phyloP scores from a whole-genome alignment of 257 asterid genomes.

The Capsicum baccatum region DNA sequence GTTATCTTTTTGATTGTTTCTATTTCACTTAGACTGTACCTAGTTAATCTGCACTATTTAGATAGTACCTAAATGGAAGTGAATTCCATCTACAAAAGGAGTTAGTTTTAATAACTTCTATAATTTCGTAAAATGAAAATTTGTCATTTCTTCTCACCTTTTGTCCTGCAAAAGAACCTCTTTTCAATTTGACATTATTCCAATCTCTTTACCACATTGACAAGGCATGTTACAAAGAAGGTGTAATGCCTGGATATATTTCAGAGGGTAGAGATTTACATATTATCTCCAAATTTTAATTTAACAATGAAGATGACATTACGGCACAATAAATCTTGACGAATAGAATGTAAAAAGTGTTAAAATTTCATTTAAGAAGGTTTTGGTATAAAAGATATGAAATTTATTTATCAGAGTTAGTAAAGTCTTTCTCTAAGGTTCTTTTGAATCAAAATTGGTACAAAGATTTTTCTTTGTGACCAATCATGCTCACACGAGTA shows the following conservation, averaged over 20 bases:
- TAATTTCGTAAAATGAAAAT: neutral
- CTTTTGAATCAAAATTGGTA: neutral
- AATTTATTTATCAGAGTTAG: slow-evolving; percentile 2
- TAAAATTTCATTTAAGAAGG: slow-evolving; percentile 7
- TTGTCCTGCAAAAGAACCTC: neutral
- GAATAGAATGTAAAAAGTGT: neutral
- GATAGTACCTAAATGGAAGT: neutral
- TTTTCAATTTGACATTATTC: neutral
- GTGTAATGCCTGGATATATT: neutral
- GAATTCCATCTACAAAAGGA: neutral
- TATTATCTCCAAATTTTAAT: slow-evolving; percentile 9
- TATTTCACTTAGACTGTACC: neutral
- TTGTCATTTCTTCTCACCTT: slow-evolving; percentile 10
- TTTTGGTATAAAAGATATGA: slow-evolving; percentile 7
- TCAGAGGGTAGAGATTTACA: slow-evolving; percentile 6
- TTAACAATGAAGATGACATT: neutral
- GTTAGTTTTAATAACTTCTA: neutral
- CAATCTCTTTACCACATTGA: slow-evolving; percentile 11
- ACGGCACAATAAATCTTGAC: neutral
- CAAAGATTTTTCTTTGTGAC: neutral
- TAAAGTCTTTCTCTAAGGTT: neutral
- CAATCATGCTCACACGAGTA: neutral
- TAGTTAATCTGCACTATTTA: neutral
- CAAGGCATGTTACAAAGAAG: neutral
- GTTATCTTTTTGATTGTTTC: neutral